Percentiles rank a stretch among this genome's conserved stretches.
These are phyloP conservation scores for Fusarium sororula DNA, from an alignment of 2,329 filamentous ascomycete genomes.

Conservation along the genomic window DNA sequence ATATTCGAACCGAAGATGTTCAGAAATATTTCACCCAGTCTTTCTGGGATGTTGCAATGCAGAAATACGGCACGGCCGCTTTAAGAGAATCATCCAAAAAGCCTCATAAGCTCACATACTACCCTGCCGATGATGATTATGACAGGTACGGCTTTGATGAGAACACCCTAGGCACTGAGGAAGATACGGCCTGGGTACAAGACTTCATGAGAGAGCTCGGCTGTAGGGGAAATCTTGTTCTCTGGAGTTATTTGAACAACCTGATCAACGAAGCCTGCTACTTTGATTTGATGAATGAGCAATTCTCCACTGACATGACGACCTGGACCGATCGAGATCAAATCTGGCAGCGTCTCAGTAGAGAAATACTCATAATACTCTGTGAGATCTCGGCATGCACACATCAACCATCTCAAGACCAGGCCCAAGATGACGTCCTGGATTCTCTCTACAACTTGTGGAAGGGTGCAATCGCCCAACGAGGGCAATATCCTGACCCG, in stretches of 20 bases:
- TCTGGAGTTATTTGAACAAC: constrained; percentile 28
- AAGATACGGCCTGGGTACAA: constrained; percentile 2
- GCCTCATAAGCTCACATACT: constrained; percentile 32
- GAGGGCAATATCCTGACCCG: constrained; percentile 1
- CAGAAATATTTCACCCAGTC: constrained; percentile 34
- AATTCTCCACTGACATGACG: constrained; percentile 9
- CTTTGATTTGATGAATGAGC: constrained; percentile 21
- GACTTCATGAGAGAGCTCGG: not conserved
- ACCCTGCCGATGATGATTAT: constrained; percentile 2
- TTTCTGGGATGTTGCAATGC: constrained; percentile 42
- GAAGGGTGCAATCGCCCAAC: not conserved
- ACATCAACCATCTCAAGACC: not conserved
- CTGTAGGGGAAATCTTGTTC: not conserved
- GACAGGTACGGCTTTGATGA: not conserved
- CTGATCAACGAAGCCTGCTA: constrained; percentile 29
- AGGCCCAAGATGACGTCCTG: not conserved
- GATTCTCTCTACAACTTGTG: not conserved
- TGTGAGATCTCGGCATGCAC: constrained; percentile 16
- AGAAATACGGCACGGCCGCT: constrained; percentile 39
- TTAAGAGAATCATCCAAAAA: constrained; percentile 23
- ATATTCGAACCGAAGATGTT: constrained; percentile 17
- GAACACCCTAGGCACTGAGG: not conserved
- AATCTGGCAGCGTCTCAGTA: not conserved
- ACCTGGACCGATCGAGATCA: constrained; percentile 1
- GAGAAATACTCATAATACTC: constrained; percentile 11